Conservation (phyloP, 495 filamentous ascomycete species). For the Chaetomium cochliodes region DNA sequence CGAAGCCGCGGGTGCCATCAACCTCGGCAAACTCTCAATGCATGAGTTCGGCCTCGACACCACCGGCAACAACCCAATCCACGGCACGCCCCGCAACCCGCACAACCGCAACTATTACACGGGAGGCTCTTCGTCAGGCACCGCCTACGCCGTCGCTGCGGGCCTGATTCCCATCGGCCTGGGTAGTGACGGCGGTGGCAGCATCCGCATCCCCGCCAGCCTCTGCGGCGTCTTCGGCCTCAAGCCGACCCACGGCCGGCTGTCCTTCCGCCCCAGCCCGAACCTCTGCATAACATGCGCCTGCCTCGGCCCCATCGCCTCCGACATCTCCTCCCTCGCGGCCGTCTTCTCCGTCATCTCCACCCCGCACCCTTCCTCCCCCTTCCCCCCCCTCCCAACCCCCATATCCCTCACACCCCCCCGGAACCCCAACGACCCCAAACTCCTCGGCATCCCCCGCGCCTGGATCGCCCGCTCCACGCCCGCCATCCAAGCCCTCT, state of each 20-base stretch:
- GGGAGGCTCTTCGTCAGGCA: conserved; percentile 79
- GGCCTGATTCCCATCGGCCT: conserved; percentile 79
- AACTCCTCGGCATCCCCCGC: conserved; percentile 64
- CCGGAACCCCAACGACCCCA: conserved; percentile 20
- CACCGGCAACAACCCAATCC: conserved; percentile 77
- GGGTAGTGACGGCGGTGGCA: conserved; percentile 80
- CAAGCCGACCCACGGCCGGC: conserved; percentile 72
- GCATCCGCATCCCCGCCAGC: conserved; percentile 71
- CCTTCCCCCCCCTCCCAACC: conserved; percentile 41
- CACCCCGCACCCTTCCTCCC: conserved; percentile 61
- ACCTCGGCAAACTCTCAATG: conserved; percentile 81
- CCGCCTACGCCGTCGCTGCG: conserved; percentile 67
- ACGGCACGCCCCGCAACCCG: conserved; percentile 77
- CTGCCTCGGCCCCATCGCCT: conserved; percentile 71
- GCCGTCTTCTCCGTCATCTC: conserved; percentile 71
- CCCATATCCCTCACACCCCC: conserved; percentile 7
- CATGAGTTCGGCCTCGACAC: conserved; percentile 80
- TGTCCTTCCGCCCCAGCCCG: conserved; percentile 61
- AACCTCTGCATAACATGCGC: conserved; percentile 60
- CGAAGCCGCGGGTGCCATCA: conserved; percentile 69
- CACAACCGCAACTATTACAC: conserved; percentile 73
- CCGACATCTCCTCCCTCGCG: conserved; percentile 70
- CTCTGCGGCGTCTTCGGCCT: conserved; percentile 83
- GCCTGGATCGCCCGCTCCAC: conserved; percentile 71
- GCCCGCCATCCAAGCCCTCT: conserved; percentile 57